Evolutionary conservation across 192 early-diverging fungal species (phyloP).

Genomic region (Linnemannia hyalina): DNA sequence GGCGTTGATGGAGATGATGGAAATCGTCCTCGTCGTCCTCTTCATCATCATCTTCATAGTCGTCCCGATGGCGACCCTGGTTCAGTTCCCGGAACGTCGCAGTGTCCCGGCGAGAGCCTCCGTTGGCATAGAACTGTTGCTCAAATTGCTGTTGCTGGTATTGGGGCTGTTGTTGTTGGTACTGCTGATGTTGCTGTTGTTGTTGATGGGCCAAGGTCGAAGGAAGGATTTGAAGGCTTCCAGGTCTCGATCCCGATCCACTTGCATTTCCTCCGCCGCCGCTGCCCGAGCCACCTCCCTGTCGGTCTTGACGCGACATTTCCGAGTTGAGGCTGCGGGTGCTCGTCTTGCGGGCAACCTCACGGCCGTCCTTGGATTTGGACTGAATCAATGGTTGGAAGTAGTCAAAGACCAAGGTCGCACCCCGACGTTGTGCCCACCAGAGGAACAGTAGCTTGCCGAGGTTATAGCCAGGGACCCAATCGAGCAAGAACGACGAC

Average conservation of each 20-base stretch:
- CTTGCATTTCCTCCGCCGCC: constrained; percentile 1
- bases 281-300: constrained; percentile 13
- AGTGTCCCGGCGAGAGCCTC: constrained; percentile 38
- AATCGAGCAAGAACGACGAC: constrained; percentile 53
- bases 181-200: constrained; percentile 45
- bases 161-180: constrained; percentile 44
- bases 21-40: constrained; percentile 30
- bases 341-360: constrained; percentile 45
- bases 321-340: constrained; percentile 42
- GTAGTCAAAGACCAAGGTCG: constrained; percentile 62
- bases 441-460: constrained; percentile 66
- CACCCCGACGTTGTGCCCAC: constrained; percentile 72
- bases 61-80: constrained; percentile 16
- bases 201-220: constrained; percentile 42
- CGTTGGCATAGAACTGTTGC: constrained; percentile 47
- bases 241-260: constrained; percentile 27
- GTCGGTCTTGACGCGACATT: constrained; percentile 24
- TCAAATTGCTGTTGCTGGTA: constrained; percentile 45
- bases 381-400: constrained; percentile 54
- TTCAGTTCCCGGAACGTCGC: constrained; percentile 41
- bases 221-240: constrained; percentile 39
- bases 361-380: constrained; percentile 52
- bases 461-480: constrained; percentile 66
- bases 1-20: constrained; percentile 12
- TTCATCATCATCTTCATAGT: constrained; percentile 31